Evolutionary conservation across 257 asterid species (phyloP), one percentile per base, ranked within the genome.

Genomic region (Ilex aquifolium): DNA sequence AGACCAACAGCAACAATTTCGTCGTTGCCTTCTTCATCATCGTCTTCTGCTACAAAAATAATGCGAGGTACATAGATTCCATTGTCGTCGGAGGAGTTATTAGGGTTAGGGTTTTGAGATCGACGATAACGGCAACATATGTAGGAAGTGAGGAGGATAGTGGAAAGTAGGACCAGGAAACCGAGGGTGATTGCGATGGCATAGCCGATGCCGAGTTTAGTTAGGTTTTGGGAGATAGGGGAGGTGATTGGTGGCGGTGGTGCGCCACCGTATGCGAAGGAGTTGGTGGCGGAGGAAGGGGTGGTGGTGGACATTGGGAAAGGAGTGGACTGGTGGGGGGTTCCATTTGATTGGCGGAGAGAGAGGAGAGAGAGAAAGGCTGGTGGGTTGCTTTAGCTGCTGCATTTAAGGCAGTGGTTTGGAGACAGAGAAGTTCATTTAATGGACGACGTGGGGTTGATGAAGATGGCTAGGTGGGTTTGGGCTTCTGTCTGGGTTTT

Each of bases 21-120:
- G 0, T 82, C 49, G 6, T 77, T 87, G 65, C 57, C 65, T 2
- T 80, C 90, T 0, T 71, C 57, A 10, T 53, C 83, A 59, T 90
- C 96, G 4, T 80, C 95, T 59, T 88, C 98, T n/a, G 88, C 81
- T 30, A 89, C 95, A 81, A 93, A 93, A 51, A 90, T 76, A 49
- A 80, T 71, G 13, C 96, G 81, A 14, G 99, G 99, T 5, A 93
- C 82, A 62, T 89, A 87, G 61, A 84, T 62, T 67, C 94, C 74
- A 71, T 75, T 81, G 12, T 82, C 90, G 57, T 27, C 27, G 5
- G 90, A 69, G 56, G 65, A 71, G 9, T 56, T 7, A 7, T 32
- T 66, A 2, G n/a, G 11, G 31, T 59, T 74, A 11, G 11, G 62
- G 40, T 59, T 16, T 2, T 6, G 3, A 44, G 67, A 78, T 46